A percentile compares a stretch with the other conserved stretches of the same genome.
Conservation (phyloP, 83 land plant species). For the Thuja plicata region DNA sequence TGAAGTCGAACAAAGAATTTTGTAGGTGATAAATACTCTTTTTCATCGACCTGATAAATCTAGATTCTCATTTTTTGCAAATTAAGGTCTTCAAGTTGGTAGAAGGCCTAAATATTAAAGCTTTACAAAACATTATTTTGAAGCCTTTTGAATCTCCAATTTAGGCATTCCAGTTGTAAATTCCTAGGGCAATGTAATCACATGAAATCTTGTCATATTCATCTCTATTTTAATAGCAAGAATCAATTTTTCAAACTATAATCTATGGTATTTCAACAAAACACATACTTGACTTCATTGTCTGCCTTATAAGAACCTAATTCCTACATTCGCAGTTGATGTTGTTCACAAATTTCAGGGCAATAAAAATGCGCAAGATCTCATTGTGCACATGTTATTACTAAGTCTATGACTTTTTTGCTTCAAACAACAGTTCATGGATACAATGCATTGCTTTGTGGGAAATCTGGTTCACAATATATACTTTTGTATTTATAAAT, state of each 20-base stretch:
- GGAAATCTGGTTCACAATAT: no score
- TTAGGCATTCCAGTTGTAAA: background rate
- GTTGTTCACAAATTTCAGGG: background rate
- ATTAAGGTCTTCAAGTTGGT: background rate
- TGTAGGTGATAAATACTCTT: background rate
- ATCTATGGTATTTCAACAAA: no score
- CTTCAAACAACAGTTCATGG: no score
- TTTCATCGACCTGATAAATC: no score
- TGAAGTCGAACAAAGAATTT: background rate
- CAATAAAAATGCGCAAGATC: background rate
- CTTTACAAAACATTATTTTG: background rate
- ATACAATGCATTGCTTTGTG: no score
- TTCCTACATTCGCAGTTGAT: background rate
- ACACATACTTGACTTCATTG: no score
- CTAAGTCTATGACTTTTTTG: no score
- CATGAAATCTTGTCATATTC: background rate
- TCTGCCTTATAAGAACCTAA: background rate
- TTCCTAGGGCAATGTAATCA: background rate
- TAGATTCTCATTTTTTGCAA: background rate
- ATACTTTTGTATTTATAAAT: no score
- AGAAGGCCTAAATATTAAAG: background rate
- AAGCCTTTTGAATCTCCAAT: background rate
- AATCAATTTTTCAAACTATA: no score
- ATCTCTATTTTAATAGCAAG: no score
- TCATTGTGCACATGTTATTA: background rate